A percentile compares a stretch with the other conserved stretches of the same genome.
Conservation (phyloP, 345 rosid species). For the Melastoma malabathricum region DNA sequence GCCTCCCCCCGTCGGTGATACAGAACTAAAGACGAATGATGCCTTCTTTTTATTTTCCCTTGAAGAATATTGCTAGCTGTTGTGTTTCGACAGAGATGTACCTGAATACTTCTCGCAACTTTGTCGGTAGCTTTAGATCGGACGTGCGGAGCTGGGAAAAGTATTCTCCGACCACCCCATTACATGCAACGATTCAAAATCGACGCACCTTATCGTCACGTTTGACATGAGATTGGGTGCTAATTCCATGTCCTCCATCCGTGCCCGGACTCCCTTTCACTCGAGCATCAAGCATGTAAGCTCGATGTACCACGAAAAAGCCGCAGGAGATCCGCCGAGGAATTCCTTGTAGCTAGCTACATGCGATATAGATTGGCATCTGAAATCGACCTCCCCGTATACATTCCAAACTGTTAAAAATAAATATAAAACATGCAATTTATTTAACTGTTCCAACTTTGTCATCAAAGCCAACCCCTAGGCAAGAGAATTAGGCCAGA, state of each 20-base stretch:
- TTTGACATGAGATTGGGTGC: conserved; percentile 23
- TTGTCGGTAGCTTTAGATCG: conserved; percentile 69
- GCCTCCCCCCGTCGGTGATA: too few relatives aligned
- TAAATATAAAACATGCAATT: too few relatives aligned
- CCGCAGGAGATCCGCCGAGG: conserved; percentile 38
- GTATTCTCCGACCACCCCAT: conserved; percentile 85
- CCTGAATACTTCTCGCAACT: conserved; percentile 58
- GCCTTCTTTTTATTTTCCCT: too few relatives aligned
- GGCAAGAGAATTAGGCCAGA: too few relatives aligned
- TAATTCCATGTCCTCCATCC: conserved; percentile 65
- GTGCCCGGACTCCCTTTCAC: conserved; percentile 70
- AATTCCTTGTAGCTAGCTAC: conserved; percentile 56
- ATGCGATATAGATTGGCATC: conserved; percentile 64
- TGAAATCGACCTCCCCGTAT: conserved; percentile 71
- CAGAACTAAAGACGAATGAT: too few relatives aligned
- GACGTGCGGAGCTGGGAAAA: conserved; percentile 38
- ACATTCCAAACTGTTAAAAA: too few relatives aligned
- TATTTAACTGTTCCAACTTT: too few relatives aligned
- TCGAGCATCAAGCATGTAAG: conserved; percentile 2
- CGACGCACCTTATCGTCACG: neutral
- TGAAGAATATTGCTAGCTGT: neutral
- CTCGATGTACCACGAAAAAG: conserved; percentile 55
- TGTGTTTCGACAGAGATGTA: conserved; percentile 9
- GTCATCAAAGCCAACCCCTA: too few relatives aligned
- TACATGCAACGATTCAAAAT: conserved; percentile 19